These are phyloP conservation scores for Microcyclospora tardicrescens DNA, from an alignment of 2,329 filamentous ascomycete genomes.

Conservation along the genomic window DNA sequence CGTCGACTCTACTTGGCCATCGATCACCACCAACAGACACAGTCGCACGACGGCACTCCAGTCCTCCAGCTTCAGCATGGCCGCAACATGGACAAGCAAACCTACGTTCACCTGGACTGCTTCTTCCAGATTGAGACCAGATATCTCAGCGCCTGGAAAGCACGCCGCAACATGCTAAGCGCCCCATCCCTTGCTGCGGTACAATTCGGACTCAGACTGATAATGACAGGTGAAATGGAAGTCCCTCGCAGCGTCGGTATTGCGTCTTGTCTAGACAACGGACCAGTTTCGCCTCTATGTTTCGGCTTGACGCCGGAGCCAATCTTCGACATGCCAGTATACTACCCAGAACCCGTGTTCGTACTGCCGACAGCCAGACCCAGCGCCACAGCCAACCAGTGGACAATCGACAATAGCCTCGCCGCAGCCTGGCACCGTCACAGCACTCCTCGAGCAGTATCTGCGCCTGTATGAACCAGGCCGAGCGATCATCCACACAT, in stretches of 20 bases:
- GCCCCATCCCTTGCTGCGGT: not conserved
- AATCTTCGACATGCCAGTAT: too few relatives aligned
- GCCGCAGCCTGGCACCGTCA: too few relatives aligned
- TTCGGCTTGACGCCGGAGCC: not conserved
- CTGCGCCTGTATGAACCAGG: too few relatives aligned
- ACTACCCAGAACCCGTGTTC: too few relatives aligned
- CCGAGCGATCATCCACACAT: too few relatives aligned
- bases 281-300: not conserved
- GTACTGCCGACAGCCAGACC: too few relatives aligned
- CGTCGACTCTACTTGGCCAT: conserved; percentile 1
- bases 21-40: not conserved
- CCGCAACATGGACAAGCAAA: conserved; percentile 2
- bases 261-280: not conserved
- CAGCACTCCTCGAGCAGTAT: too few relatives aligned
- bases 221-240: not conserved
- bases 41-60: not conserved
- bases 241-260: not conserved
- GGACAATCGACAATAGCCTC: too few relatives aligned
- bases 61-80: not conserved
- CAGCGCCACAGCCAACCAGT: too few relatives aligned
- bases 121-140: conserved; percentile 6
- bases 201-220: not conserved
- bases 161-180: not conserved
- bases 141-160: not conserved
- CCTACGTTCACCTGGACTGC: conserved; percentile 6